A percentile compares a stretch with the other conserved stretches of the same genome.
Evolutionary conservation across 805 yeast species (phyloP).

Genomic region (Zygotorulaspora florentina): DNA sequence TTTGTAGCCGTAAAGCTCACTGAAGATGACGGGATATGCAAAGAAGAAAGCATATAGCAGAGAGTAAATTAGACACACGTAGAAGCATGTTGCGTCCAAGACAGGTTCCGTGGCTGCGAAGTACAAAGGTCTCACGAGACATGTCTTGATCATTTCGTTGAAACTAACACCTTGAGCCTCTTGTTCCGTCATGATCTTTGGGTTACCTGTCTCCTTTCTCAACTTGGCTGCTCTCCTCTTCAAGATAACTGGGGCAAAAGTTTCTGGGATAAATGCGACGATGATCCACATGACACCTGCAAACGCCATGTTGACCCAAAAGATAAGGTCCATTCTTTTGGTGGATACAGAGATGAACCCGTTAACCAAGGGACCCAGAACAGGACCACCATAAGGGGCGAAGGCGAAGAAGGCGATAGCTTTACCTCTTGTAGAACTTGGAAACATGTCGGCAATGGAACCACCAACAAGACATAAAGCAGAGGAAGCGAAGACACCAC

Average conservation of each 20-base stretch:
- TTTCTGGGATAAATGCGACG: slow-evolving; percentile 73
- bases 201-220: slow-evolving; percentile 77
- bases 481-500: slow-evolving; percentile 82
- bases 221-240: slow-evolving; percentile 59
- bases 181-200: slow-evolving; percentile 85
- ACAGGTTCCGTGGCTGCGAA: slow-evolving; percentile 81
- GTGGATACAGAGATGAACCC: slow-evolving; percentile 78
- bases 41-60: slow-evolving; percentile 88
- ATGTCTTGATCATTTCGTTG: slow-evolving; percentile 64
- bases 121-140: slow-evolving; percentile 74
- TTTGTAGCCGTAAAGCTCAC: slow-evolving; percentile 66
- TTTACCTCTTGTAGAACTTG: slow-evolving; percentile 73
- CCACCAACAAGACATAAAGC: slow-evolving; percentile 88
- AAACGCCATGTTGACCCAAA: slow-evolving; percentile 92
- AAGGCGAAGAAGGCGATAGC: slow-evolving; percentile 90
- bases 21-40: slow-evolving; percentile 89
- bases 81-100: slow-evolving; percentile 74
- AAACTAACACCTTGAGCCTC: slow-evolving; percentile 75
- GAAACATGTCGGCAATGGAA: slow-evolving; percentile 83
- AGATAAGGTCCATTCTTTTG: slow-evolving; percentile 62
- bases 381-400: slow-evolving; percentile 92
- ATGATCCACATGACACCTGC: slow-evolving; percentile 79
- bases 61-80: slow-evolving; percentile 87
- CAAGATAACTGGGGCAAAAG: slow-evolving; percentile 79
- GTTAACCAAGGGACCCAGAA: slow-evolving; percentile 80